A percentile compares a stretch with the other conserved stretches of the same genome.
Evolutionary conservation across 2,329 filamentous ascomycete species (phyloP).

Genomic region (Ascosphaera pollenicola): DNA sequence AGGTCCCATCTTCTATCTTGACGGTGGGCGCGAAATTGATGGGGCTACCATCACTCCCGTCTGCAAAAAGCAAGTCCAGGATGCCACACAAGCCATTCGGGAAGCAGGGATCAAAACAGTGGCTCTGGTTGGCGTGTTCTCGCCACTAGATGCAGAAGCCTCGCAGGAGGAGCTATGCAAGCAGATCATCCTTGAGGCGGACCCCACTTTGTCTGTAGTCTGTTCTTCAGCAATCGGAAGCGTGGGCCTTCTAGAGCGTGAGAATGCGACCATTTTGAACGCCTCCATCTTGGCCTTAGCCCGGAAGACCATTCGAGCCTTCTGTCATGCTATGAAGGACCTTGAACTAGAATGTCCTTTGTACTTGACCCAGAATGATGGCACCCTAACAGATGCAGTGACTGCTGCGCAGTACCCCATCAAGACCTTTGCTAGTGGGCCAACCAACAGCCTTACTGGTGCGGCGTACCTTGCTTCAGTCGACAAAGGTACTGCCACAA

Average conservation of each 20-base stretch:
- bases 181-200: constrained; percentile 15
- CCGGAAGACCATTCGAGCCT: constrained; percentile 32
- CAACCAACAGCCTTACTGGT: constrained; percentile 41
- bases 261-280: constrained; percentile 44
- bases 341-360: constrained; percentile 31
- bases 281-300: constrained; percentile 38
- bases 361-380: constrained; percentile 42
- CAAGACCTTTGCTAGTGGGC: constrained; percentile 38
- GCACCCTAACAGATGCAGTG: constrained; percentile 33
- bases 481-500: constrained; percentile 5
- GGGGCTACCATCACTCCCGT: constrained; percentile 22
- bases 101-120: constrained; percentile 17
- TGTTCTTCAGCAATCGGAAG: constrained; percentile 24
- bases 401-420: constrained; percentile 35
- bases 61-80: constrained; percentile 17
- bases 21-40: constrained; percentile 27
- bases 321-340: constrained; percentile 28
- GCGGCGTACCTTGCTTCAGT: constrained; percentile 33
- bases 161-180: constrained; percentile 21
- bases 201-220: constrained; percentile 17
- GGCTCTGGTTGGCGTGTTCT: constrained; percentile 25
- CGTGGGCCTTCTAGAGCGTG: constrained; percentile 30
- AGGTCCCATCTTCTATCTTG: constrained; percentile 20
- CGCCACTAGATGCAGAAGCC: constrained; percentile 22
- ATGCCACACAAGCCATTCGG: constrained; percentile 13